phyloP scores from a whole-genome alignment of 2,329 filamentous ascomycete genomes.

The Arthroderma uncinatum region DNA sequence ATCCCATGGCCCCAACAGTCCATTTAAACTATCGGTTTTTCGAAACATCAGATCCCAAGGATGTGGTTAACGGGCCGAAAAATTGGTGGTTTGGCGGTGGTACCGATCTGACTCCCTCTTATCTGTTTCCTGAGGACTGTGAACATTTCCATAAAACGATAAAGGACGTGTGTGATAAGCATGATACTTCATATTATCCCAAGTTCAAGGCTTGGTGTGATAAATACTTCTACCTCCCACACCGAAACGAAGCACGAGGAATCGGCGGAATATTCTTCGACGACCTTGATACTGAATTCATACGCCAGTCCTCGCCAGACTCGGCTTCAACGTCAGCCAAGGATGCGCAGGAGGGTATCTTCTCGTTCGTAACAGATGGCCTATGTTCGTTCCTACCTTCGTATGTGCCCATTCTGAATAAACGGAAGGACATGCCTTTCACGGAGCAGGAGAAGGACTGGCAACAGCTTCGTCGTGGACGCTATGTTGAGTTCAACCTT shows the following conservation, averaged over 20 bases:
- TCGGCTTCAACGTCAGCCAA: constrained; percentile 43
- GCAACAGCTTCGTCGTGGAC: constrained; percentile 89
- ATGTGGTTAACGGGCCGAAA: constrained; percentile 55
- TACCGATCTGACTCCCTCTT: constrained; percentile 82
- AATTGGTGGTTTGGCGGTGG: constrained; percentile 97
- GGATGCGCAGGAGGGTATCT: constrained; percentile 78
- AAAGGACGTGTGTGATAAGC: constrained; percentile 84
- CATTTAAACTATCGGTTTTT: constrained; percentile 99
- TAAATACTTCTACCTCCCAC: constrained; percentile 90
- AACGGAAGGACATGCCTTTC: constrained; percentile 83
- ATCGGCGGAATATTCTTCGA: constrained; percentile 98
- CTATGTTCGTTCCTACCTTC: constrained; percentile 78
- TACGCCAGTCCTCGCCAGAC: constrained; percentile 17
- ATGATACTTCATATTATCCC: constrained; percentile 84
- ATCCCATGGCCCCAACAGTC: constrained; percentile 94
- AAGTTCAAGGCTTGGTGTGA: constrained; percentile 98
- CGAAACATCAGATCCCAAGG: constrained; percentile 79
- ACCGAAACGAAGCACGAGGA: constrained; percentile 75
- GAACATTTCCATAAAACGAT: constrained; percentile 93
- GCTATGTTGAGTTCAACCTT: constrained; percentile 97
- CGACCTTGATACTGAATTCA: constrained; percentile 61
- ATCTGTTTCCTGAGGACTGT: constrained; percentile 93
- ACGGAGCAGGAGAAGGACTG: constrained; percentile 80
- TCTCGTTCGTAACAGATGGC: constrained; percentile 78
- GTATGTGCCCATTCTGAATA: constrained; percentile 80